phyloP scores from a whole-genome alignment of 257 asterid genomes.

The Euphrasia confusa region DNA sequence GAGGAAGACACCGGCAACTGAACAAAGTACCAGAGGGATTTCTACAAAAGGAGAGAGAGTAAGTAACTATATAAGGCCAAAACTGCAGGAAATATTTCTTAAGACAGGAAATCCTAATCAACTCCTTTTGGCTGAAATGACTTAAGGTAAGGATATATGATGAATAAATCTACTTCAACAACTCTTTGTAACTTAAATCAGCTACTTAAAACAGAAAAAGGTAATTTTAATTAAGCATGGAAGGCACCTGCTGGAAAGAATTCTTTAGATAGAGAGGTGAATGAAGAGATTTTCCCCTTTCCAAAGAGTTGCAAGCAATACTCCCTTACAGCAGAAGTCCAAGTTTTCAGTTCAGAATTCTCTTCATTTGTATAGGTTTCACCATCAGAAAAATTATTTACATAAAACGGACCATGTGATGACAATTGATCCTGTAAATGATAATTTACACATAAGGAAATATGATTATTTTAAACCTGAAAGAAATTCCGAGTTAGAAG shows the following conservation, averaged over 20 bases:
- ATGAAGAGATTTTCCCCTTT: slow-evolving; percentile 38
- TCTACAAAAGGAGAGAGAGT: slow-evolving; percentile 42
- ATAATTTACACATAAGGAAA: slow-evolving; percentile 14
- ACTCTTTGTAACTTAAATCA: not conserved
- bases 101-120: not conserved
- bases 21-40: slow-evolving; percentile 61
- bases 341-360: slow-evolving; percentile 31
- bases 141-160: not conserved
- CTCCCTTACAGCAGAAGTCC: slow-evolving; percentile 53
- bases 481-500: slow-evolving; percentile 15
- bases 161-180: not conserved
- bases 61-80: slow-evolving; percentile 12
- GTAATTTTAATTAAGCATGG: slow-evolving; percentile 4
- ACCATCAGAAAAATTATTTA: slow-evolving; percentile 27
- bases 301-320: slow-evolving; percentile 39
- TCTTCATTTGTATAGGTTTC: slow-evolving; percentile 33
- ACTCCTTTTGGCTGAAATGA: not conserved
- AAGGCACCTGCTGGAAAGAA: slow-evolving; percentile 44
- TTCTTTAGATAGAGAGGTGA: slow-evolving; percentile 42
- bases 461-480: slow-evolving; percentile 20
- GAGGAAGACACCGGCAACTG: slow-evolving; percentile 62
- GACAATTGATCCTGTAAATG: slow-evolving; percentile 63
- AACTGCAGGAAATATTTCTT: not conserved
- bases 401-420: slow-evolving; percentile 40
- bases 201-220: slow-evolving; percentile 3